Conservation (phyloP, 768 basidiomycete species). For the Pleurotus giganteus region DNA sequence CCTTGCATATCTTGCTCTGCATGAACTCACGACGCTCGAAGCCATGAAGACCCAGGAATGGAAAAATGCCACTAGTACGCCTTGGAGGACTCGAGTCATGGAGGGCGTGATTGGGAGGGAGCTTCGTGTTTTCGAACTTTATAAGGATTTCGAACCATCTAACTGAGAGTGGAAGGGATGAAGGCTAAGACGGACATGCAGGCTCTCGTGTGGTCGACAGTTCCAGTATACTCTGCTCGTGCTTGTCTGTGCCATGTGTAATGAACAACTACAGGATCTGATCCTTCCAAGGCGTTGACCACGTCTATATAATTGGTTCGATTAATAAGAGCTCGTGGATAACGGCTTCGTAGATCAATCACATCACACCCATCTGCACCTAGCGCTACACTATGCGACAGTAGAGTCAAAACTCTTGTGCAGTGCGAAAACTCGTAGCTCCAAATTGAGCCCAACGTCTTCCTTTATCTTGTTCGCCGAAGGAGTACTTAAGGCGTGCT, state of each 20-base stretch:
- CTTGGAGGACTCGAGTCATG: slow-evolving; percentile 23
- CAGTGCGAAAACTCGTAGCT: neutral
- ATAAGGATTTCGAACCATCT: slow-evolving; percentile 17
- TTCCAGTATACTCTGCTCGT: neutral
- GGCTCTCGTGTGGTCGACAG: too few species aligned
- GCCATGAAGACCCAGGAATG: slow-evolving; percentile 22
- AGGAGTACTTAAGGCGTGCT: slow-evolving; percentile 20
- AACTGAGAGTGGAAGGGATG: neutral
- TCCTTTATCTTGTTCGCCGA: slow-evolving; percentile 21
- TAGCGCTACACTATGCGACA: too few species aligned
- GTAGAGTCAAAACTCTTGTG: neutral
- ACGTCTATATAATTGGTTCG: too few species aligned
- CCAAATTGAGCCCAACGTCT: slow-evolving; percentile 1
- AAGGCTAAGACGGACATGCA: too few species aligned
- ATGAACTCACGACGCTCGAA: slow-evolving; percentile 23
- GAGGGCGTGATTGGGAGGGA: slow-evolving; percentile 15
- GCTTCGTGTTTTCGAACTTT: slow-evolving; percentile 23
- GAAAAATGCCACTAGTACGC: slow-evolving; percentile 21
- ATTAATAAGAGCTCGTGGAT: too few species aligned
- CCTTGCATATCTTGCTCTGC: slow-evolving; percentile 31
- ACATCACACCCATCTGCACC: too few species aligned
- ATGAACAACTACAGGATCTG: too few species aligned
- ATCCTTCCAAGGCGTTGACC: too few species aligned
- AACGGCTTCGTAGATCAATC: too few species aligned
- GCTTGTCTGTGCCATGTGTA: too few species aligned